Evolutionary conservation across 345 rosid species (phyloP).

Genomic region (Kandelia obovata): DNA sequence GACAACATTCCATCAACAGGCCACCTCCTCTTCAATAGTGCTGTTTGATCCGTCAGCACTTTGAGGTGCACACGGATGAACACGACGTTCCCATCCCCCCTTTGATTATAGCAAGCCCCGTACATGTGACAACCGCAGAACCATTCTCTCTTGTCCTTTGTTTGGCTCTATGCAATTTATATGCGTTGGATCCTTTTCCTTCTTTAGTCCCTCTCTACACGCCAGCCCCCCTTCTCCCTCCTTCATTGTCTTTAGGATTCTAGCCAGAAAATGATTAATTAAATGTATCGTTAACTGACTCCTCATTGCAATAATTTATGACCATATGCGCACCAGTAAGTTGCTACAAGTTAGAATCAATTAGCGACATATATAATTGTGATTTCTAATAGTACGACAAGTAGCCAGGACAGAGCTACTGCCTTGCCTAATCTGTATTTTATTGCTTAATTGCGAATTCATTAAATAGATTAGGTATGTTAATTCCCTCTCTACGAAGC

Average conservation of each 20-base stretch:
- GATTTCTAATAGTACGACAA: neutral
- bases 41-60: too few relatives aligned
- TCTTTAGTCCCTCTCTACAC: neutral
- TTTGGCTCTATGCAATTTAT: conserved; percentile 23
- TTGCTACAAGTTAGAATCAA: too few relatives aligned
- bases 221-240: neutral
- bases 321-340: conserved; percentile 19
- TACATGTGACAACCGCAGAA: conserved; percentile 32
- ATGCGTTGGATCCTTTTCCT: conserved; percentile 8
- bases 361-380: neutral
- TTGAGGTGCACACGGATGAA: conserved; percentile 14
- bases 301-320: conserved; percentile 30
- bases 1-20: conserved; percentile 21
- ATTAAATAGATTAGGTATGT: too few relatives aligned
- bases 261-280: neutral
- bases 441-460: too few relatives aligned
- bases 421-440: neutral
- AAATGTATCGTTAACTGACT: conserved; percentile 16
- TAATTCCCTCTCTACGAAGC: too few relatives aligned
- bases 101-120: conserved; percentile 23
- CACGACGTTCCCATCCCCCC: conserved; percentile 21
- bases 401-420: neutral
- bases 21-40: conserved; percentile 1
- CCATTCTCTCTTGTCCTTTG: conserved; percentile 19
- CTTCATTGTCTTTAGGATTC: too few relatives aligned